Base-by-base conservation (phyloP, 2,329 filamentous ascomycete species). In the Juglanconis sp. region DNA sequence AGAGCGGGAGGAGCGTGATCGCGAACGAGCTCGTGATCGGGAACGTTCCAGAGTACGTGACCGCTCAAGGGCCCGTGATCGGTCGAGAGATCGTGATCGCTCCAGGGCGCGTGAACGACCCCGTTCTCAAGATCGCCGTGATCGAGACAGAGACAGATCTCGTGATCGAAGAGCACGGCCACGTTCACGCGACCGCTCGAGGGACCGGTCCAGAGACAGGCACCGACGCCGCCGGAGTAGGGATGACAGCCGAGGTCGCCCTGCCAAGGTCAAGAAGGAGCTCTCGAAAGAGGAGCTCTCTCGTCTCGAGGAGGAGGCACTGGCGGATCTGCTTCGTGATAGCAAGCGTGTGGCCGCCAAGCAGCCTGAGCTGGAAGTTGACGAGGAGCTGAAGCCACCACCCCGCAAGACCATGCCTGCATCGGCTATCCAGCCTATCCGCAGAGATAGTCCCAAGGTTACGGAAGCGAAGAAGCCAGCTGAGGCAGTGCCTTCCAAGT, bases 381-480 rank as follows among this genome's bases (percentile, higher is more conserved):
- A 86, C 61, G 76, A 81, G 53, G 78, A 80, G 13, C 72, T 87
- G 32, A 80, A 78, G 2, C 84, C 84, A 3, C 84, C 84, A 1
- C 84, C 82, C 2, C 74, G 70, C 76, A 81, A 74, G 65, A 68
- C 68, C 52, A 79, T 69, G 74, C 83, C 83, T 0, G 80, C 80
- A 4, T 87, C 84, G 24, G 84, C 84, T 35, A 87, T 87, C 60
- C 79, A 84, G 58, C 84, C 84, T 2, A 81, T 86, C 55, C 72
- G 77, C 56, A 71, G 76, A 53, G 78, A 81, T 15, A 76, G 79
- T 3, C 70, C 78, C 5, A 81, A 79, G 65, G 68, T 72, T 11
- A 59, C 73, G 0, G 77, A 80, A 24, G 61, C 70, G 6, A 80
- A 75, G 64, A 82, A 79, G 64, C 57, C 62, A 10, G 68, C 66